phyloP scores from a whole-genome alignment of 2,329 filamentous ascomycete genomes.

The Colletotrichum zoysiae region DNA sequence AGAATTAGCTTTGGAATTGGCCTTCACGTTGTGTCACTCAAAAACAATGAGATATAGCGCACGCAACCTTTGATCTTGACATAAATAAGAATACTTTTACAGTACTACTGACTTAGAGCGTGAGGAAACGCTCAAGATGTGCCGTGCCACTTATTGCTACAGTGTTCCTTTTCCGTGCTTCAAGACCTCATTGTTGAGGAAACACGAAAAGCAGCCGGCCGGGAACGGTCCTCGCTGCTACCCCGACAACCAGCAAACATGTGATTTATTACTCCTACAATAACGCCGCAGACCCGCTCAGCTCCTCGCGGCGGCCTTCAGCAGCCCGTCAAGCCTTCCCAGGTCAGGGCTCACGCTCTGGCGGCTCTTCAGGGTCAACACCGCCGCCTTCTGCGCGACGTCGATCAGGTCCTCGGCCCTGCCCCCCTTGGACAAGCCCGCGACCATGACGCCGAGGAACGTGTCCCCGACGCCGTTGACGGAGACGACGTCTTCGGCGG shows the following conservation, averaged over 20 bases:
- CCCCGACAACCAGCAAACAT: neutral
- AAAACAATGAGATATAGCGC: neutral
- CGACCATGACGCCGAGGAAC: constrained; percentile 86
- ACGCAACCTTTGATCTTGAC: neutral
- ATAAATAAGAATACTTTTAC: neutral
- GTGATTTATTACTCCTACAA: neutral
- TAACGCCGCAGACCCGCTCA: neutral
- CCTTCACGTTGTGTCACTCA: neutral
- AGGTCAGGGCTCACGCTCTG: constrained; percentile 78
- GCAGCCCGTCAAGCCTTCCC: constrained; percentile 57
- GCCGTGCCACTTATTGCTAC: neutral
- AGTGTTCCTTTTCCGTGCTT: neutral
- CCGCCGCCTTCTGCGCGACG: constrained; percentile 84
- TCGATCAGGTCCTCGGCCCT: constrained; percentile 74
- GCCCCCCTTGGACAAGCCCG: constrained; percentile 75
- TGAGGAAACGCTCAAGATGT: neutral
- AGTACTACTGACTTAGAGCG: neutral
- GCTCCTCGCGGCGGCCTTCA: constrained; percentile 47
- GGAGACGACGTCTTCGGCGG: constrained; percentile 76
- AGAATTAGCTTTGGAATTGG: no score
- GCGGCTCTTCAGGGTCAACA: constrained; percentile 79
- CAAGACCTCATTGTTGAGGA: neutral
- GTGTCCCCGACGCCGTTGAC: constrained; percentile 97
- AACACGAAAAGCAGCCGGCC: neutral
- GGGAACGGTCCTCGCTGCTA: neutral